Evolutionary conservation across 352 stramenopile genomes (phyloP).

Genomic region (Phytophthora ramorum): DNA sequence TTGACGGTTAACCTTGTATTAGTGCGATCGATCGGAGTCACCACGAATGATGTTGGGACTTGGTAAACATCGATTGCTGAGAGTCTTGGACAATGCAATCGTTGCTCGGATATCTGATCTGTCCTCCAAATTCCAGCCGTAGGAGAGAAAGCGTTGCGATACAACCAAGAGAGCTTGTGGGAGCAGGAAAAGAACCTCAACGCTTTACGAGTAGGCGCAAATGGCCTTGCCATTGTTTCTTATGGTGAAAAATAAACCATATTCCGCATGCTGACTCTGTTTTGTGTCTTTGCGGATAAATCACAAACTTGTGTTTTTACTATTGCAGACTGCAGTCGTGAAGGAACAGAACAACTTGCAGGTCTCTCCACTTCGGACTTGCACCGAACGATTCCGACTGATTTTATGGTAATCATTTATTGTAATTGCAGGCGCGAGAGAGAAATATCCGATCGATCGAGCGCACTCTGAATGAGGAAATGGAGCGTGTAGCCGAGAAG

Average conservation of each 20-base stretch:
- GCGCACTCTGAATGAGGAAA: constrained; percentile 39
- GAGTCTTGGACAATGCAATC: not conserved
- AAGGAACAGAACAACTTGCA: constrained; percentile 49
- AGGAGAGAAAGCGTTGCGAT: constrained; percentile 1
- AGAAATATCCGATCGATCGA: constrained; percentile 41
- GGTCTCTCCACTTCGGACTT: constrained; percentile 14
- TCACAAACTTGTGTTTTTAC: not conserved
- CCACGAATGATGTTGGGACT: constrained; percentile 2
- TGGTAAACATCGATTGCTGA: constrained; percentile 2
- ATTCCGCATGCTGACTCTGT: not conserved
- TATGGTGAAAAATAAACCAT: not conserved
- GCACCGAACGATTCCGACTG: not conserved
- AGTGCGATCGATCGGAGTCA: constrained; percentile 18
- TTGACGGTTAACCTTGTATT: not conserved
- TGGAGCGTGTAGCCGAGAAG: constrained; percentile 41
- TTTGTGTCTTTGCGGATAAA: not conserved
- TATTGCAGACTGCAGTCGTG: constrained; percentile 23
- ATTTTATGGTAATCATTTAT: not conserved
- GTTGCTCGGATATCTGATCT: not conserved
- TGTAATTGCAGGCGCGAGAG: constrained; percentile 38
- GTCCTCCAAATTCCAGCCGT: constrained; percentile 3
- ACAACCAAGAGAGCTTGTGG: constrained; percentile 37
- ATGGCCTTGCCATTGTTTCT: not conserved
- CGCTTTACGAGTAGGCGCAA: constrained; percentile 31
- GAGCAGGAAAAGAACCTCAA: constrained; percentile 46